Percentiles rank a stretch among this genome's conserved stretches.
phyloP scores from a whole-genome alignment of 805 yeast species.

The Nakazawaea wyomingensis region DNA sequence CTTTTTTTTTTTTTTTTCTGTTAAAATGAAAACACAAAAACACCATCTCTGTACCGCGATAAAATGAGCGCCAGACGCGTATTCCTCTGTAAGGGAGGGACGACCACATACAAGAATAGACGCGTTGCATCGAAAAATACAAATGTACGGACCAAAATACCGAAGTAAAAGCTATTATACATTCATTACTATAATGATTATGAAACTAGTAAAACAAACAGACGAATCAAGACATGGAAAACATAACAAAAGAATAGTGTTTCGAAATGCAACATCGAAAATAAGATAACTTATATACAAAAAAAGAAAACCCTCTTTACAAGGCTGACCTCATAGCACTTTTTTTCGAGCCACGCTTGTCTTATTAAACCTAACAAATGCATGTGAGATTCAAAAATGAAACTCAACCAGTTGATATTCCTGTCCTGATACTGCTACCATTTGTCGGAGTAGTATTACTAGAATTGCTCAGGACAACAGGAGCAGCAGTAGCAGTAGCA shows the following conservation, averaged over 20 bases:
- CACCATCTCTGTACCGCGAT: not conserved
- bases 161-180: not conserved
- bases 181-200: not conserved
- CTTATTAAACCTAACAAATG: too few relatives aligned
- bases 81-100: not conserved
- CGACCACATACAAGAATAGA: not conserved
- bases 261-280: not conserved
- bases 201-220: not conserved
- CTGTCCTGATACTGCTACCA: constrained; percentile 3
- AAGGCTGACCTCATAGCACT: too few relatives aligned
- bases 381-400: too few relatives aligned
- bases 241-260: not conserved
- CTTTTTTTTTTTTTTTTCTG: too few relatives aligned
- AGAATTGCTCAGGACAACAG: too few relatives aligned
- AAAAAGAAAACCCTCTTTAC: not conserved
- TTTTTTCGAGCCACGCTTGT: too few relatives aligned
- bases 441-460: not conserved
- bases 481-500: too few relatives aligned
- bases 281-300: not conserved
- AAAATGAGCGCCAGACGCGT: not conserved
- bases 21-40: not conserved
- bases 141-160: too few relatives aligned
- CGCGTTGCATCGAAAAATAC: not conserved
- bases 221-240: not conserved
- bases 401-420: constrained; percentile 6